Conservation (phyloP, 768 basidiomycete species). For the Phanerodontia chrysosporium region DNA sequence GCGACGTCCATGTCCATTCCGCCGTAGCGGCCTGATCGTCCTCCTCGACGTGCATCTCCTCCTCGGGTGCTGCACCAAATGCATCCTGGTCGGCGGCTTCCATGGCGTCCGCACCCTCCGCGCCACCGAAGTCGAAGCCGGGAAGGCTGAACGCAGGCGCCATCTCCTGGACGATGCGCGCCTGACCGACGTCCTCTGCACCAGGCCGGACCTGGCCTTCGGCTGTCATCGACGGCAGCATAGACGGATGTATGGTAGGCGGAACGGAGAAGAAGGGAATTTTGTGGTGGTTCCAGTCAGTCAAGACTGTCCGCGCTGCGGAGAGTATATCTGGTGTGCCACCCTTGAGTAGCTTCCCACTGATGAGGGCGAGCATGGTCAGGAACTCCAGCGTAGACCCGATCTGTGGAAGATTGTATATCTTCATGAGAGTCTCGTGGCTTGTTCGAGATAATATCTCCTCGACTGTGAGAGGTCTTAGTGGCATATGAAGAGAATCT, state of each 20-base stretch:
- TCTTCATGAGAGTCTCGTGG: conserved; percentile 64
- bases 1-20: conserved; percentile 38
- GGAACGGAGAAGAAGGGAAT: conserved; percentile 86
- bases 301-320: conserved; percentile 76
- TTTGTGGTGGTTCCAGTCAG: conserved; percentile 95
- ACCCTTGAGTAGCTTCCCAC: conserved; percentile 86
- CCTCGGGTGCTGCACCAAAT: conserved; percentile 35
- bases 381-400: conserved; percentile 75
- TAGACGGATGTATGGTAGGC: conserved; percentile 74
- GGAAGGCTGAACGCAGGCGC: conserved; percentile 19
- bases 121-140: conserved; percentile 2
- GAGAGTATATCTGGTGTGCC: conserved; percentile 86
- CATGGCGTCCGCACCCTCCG: conserved; percentile 72
- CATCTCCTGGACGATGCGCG: conserved; percentile 67
- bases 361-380: conserved; percentile 81
- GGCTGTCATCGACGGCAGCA: conserved; percentile 47
- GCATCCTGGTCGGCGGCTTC: conserved; percentile 79
- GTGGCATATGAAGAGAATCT: background rate
- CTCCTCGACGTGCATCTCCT: conserved; percentile 31
- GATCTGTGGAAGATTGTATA: conserved; percentile 83
- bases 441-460: conserved; percentile 78
- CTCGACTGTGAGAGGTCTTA: conserved; percentile 53
- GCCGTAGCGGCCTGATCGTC: conserved; percentile 21
- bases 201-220: conserved; percentile 59
- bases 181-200: conserved; percentile 76